Base-by-base conservation (phyloP, 192 early-diverging fungal genomes). In the Coemansia sp. region DNA sequence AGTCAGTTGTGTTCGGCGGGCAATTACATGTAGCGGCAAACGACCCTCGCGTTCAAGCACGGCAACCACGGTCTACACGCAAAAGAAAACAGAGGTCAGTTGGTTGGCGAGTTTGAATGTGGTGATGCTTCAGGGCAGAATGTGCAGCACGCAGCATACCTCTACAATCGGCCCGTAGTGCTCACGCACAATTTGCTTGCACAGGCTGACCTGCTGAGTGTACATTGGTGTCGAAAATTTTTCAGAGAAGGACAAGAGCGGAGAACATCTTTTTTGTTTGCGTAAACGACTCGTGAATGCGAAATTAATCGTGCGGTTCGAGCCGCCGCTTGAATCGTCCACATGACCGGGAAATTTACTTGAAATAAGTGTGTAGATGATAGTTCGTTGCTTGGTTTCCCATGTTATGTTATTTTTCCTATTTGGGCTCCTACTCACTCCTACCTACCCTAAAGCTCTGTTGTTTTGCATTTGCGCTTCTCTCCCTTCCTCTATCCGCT, bases 151-250 rank as follows among this genome's bases (percentile, higher is more conserved):
- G 41, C 11, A 35, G 34, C 58, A 46, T 86, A 86, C 84, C 72
- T 88, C 85, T 8, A 90, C 86, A 58, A 90, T 83, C 18, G 86
- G 82, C n/a, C 92, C 92, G 80, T 89, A 92, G 67, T 90, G 86
- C 60, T 92, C 88, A 58, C 72, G 63, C 37, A 93, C 62, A 58
- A 93, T 87, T 44, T 66, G 75, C 63, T 54, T 62, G 43, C 70
- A 72, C 36, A 83, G 68, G 36, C 59, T 46, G 35, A 57, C 69
- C 58, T 68, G 62, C 66, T 78, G 65, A 14, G 70, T 78, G 55
- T 65, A 72, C 76, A 79, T 72, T 32, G 57, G 8, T 22, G n/a
- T n/a, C n/a, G n/a, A n/a, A n/a, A n/a, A n/a, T n/a, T n/a, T n/a
- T n/a, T n/a, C n/a, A n/a, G n/a, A n/a, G n/a, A n/a, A n/a, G n/a